Base-by-base conservation (phyloP, 2,329 filamentous ascomycete genomes). In the Phyllosticta citriasiana region DNA sequence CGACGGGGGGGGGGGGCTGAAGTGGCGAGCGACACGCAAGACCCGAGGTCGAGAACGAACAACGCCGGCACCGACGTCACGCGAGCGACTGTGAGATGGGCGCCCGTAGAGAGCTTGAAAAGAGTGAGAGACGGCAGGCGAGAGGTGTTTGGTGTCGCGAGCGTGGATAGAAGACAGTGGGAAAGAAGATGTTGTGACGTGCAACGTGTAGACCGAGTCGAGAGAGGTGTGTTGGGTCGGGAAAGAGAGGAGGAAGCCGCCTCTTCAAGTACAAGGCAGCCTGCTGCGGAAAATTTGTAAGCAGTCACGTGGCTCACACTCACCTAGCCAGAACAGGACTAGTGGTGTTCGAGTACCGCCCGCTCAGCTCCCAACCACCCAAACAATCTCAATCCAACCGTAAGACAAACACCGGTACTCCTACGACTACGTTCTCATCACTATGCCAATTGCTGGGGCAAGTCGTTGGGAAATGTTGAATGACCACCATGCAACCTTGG, bases 31-130 rank as follows among this genome's bases (percentile, higher is more conserved):
- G 55, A 40, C 55, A 54, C 47, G 35, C 55, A 58, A 54, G 50
- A 50, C 22, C 30, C 55, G 60, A 62, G 60, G 60, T 56, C 53
- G 51, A 16, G 51, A 57, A 35, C 27, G 4, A 6, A 30, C 27
- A 30, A 30, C 50, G 56, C 56, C 40, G 10, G 24, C 22, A 50
- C 55, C 40, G 59, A 12, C 22, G 47, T 57, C 59, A 61, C 59
- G 59, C 59, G 55, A 61, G 54, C 59, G 59, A 61, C 59, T 35
- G 52, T 9, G 16, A 27, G 47, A 22, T 22, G 40, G 25, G 24
- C 10, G 16, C 10, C 33, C n/a, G 7, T 47, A 7, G 16, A 47
- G 14, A 16, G 14, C 40, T 47, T 16, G 40, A n/a, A n/a, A 47
- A 47, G 14, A n/a, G 16, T n/a, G 6, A 2, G 6, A n/a, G n/a